Evolutionary conservation across 345 rosid species (phyloP).

Genomic region (Punica granatum): DNA sequence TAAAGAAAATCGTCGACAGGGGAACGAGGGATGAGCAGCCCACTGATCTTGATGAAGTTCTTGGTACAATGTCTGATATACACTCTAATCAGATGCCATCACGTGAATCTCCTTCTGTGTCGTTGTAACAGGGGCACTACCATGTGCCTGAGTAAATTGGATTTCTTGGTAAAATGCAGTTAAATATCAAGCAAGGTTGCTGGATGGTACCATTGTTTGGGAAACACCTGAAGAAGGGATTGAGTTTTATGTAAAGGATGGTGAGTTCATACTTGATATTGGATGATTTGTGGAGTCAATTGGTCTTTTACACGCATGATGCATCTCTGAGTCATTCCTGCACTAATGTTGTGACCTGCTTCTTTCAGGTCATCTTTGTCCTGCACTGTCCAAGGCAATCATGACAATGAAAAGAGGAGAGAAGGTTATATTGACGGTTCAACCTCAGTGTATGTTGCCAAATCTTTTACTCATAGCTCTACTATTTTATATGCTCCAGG

Average conservation of each 20-base stretch:
- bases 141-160: not conserved
- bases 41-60: slow-evolving; percentile 55
- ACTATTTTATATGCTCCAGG: not conserved
- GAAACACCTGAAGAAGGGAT: slow-evolving; percentile 41
- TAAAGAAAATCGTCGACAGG: slow-evolving; percentile 44
- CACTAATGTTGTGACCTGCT: not conserved
- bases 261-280: slow-evolving; percentile 21
- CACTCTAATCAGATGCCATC: not conserved
- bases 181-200: slow-evolving; percentile 32
- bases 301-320: not conserved
- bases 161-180: slow-evolving; percentile 28
- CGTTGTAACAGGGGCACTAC: not conserved
- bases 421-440: slow-evolving; percentile 41
- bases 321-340: not conserved
- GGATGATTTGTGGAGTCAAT: slow-evolving; percentile 1
- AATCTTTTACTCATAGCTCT: not conserved
- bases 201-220: slow-evolving; percentile 37
- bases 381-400: slow-evolving; percentile 39
- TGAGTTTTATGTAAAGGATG: slow-evolving; percentile 54
- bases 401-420: slow-evolving; percentile 51
- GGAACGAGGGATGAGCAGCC: slow-evolving; percentile 36
- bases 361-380: slow-evolving; percentile 43
- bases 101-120: not conserved
- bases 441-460: slow-evolving; percentile 38
- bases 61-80: slow-evolving; percentile 26